Evolutionary conservation across 805 yeast genomes (phyloP).

Genomic region (Starmerella gropengiesseri): DNA sequence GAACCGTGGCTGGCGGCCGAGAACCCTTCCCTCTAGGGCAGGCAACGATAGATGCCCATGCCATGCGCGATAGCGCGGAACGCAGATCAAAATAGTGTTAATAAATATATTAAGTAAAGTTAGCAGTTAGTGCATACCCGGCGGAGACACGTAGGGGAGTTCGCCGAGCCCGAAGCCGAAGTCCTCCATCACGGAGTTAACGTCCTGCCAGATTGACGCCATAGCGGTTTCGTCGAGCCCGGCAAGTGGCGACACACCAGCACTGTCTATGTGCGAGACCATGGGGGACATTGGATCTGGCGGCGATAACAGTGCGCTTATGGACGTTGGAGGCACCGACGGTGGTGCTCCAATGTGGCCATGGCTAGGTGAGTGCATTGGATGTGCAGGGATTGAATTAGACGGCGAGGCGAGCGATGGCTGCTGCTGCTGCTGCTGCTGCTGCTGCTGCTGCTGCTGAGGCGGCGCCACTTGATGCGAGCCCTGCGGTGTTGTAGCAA

Average conservation of each 20-base stretch:
- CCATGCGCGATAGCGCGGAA: not conserved
- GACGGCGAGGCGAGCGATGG: not conserved
- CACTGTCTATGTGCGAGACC: not conserved
- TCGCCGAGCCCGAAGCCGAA: conserved; percentile 50
- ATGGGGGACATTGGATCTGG: conserved; percentile 8
- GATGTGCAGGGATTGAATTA: too few species aligned
- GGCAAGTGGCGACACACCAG: conserved; percentile 14
- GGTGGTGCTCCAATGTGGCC: too few species aligned
- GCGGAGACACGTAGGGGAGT: conserved; percentile 21
- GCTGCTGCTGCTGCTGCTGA: conserved; percentile 1
- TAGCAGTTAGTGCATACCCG: conserved; percentile 1
- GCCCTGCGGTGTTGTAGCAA: too few species aligned
- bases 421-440: not conserved
- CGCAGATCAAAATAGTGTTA: too few species aligned
- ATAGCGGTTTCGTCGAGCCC: conserved; percentile 15
- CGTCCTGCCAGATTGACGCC: conserved; percentile 55
- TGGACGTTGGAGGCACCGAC: conserved; percentile 5
- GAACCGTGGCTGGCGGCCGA: too few species aligned
- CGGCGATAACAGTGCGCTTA: conserved; percentile 15
- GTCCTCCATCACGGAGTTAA: conserved; percentile 81
- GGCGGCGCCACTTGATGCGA: not conserved
- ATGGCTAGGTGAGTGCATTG: too few species aligned
- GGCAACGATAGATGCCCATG: too few species aligned
- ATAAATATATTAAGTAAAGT: too few species aligned
- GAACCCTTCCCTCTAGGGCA: too few species aligned